Evolutionary conservation across 2,329 filamentous ascomycete genomes (phyloP), one percentile per base, ranked within the genome.

Genomic region (Cordyceps tenuipes): DNA sequence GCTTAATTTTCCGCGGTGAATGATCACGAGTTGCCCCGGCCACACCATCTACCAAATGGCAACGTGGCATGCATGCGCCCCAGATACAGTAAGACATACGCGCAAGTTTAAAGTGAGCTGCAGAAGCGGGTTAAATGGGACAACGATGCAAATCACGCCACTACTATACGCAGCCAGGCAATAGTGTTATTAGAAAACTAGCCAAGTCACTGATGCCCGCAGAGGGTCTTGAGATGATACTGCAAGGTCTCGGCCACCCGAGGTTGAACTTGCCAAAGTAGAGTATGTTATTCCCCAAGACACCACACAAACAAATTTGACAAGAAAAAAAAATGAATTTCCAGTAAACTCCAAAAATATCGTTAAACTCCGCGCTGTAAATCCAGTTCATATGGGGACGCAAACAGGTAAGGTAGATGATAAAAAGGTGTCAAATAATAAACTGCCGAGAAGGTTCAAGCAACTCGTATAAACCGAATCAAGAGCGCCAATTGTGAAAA

Each of bases 371-470:
- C 59, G 31, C 59, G 59, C 59, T 61, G 36, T 39, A 56, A 17
- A 48, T 43, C 58, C 58, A 29, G 56, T 29, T 44, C 58, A 36
- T 46, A 48, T 56, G 13, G 56, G 21, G 39, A 50, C 48, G 48
- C 26, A 47, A 49, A 2, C 23, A 23, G 23, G 4, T 23, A 23
- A 36, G 34, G 50, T 55, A 50, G 51, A 10, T 54, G 50, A 48
- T 54, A 26, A 52, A 59, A 6, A 59, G 41, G 29, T 44, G 34
- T 36, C 34, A 36, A 19, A 36, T 56, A 26, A 47, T 39, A 47
- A 48, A 47, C 29, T 49, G 53, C 59, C 53, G 50, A 41, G 13
- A 55, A 47, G 59, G 39, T 31, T 62, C 63, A 57, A 61, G 58
- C 54, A 66, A 21, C 21, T 46, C n/a, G 39, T 23, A 7, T 29